Base-by-base conservation (phyloP, 345 rosid species). In the Geranium brycei region DNA sequence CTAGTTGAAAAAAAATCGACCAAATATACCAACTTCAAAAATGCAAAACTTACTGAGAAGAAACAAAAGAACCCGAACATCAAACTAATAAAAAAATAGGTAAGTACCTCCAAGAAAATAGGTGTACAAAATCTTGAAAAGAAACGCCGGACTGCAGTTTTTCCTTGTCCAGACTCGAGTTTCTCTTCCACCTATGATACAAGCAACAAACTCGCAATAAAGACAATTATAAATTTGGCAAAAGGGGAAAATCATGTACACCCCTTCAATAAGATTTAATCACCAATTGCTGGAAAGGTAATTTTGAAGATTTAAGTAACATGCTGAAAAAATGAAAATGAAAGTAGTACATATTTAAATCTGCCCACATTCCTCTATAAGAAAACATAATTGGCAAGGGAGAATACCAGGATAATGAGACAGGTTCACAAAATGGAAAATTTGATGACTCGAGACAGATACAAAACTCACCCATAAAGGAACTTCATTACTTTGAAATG, bases 61-160 rank as follows among this genome's bases (percentile, higher is more conserved):
- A 35, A 35, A 35, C 10, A 35, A 35, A 35, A 35, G 41, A 35
- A 35, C 41, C 28, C 28, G 41, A 61, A 15, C 62, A 35, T 31
- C 57, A 62, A 15, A 41, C 17, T 57, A 41, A 58, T 32, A 14
- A 28, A 38, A 56, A 23, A 16, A 16, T 17, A 15, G 17, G 53
- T 75, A 15, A 72, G 62, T 72, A 93, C 99, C 95, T 95, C 99
- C 73, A 95, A 75, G 81, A 88, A 95, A 64, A 95, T 95, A 15
- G 99, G 99, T 0, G 99, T 95, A 70, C 92, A 91, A 73, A 95
- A 91, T 80, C 99, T 80, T 69, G 97, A 84, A 70, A 95, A 86
- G 63, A 88, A 75, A 58, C 97, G 97, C 15, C 97, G 95, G 66
- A 69, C 78, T 28, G 73, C 56, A 67, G 97, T 79, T 69, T 95